phyloP scores from a whole-genome alignment of 371 early-diverging fungal species.

The Mortierella sp. region DNA sequence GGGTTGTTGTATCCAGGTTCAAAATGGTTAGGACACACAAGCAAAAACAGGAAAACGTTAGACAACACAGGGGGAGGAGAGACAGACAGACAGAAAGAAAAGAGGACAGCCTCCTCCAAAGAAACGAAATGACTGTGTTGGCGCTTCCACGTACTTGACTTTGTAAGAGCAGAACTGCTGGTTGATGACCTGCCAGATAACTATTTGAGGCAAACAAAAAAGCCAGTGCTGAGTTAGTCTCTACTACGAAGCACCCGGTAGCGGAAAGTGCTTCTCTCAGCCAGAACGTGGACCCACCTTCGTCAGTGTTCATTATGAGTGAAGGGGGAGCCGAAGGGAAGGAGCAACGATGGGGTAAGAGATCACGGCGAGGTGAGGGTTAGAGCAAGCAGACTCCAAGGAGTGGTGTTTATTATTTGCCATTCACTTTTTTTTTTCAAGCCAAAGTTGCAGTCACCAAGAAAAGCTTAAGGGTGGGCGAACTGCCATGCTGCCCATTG shows the following conservation, averaged over 20 bases:
- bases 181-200: slow-evolving; percentile 95
- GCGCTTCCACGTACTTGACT: slow-evolving; percentile 78
- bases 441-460: neutral
- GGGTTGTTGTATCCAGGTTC: too few species aligned
- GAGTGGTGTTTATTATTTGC: slow-evolving; percentile 5
- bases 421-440: slow-evolving; percentile 18
- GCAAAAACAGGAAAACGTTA: too few species aligned
- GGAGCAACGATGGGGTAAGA: slow-evolving; percentile 7
- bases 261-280: too few species aligned
- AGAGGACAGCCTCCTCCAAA: too few species aligned
- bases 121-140: too few species aligned
- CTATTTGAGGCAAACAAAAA: slow-evolving; percentile 29
- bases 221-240: too few species aligned
- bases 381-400: neutral
- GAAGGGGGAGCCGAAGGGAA: neutral
- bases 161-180: slow-evolving; percentile 96
- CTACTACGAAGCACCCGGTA: too few species aligned
- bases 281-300: slow-evolving; percentile 43
- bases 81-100: too few species aligned
- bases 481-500: too few species aligned
- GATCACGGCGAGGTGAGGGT: slow-evolving; percentile 10
- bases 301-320: slow-evolving; percentile 65
- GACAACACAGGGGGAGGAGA: too few species aligned
- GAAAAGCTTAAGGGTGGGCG: neutral
- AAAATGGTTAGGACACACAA: too few species aligned